Evolutionary conservation across 2,329 filamentous ascomycete genomes (phyloP).

Genomic region (Sarocladium strictum): DNA sequence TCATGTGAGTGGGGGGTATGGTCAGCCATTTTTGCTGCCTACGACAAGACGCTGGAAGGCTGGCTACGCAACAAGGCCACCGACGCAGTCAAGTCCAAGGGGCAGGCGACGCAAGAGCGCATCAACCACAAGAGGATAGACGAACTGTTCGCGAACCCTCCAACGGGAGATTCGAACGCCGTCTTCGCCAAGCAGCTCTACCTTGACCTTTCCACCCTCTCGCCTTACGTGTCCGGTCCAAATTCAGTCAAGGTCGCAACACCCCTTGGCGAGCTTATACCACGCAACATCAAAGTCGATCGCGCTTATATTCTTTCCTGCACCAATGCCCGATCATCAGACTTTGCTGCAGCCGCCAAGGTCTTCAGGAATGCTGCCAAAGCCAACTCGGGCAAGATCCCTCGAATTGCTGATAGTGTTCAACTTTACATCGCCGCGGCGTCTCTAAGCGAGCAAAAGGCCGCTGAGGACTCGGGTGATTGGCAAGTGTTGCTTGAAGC

Average conservation of each 20-base stretch:
- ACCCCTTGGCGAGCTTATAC: conserved; percentile 66
- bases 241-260: conserved; percentile 86
- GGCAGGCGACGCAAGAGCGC: conserved; percentile 40
- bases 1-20: conserved; percentile 78
- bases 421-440: conserved; percentile 88
- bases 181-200: conserved; percentile 79
- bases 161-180: conserved; percentile 69
- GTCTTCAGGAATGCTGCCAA: conserved; percentile 78
- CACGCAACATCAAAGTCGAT: conserved; percentile 69
- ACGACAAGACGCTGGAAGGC: conserved; percentile 62
- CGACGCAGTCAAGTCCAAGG: conserved; percentile 54
- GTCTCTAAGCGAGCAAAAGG: conserved; percentile 68
- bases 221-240: conserved; percentile 77
- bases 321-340: conserved; percentile 78
- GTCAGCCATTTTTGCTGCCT: conserved; percentile 60
- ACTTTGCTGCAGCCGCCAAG: conserved; percentile 73
- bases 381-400: conserved; percentile 38
- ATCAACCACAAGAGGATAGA: conserved; percentile 72
- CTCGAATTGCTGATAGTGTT: conserved; percentile 64
- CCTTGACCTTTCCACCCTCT: conserved; percentile 73
- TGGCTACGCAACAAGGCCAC: conserved; percentile 80
- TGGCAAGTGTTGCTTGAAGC: conserved; percentile 80
- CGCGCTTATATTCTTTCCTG: conserved; percentile 86
- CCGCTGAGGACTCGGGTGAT: conserved; percentile 73
- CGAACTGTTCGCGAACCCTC: conserved; percentile 58